These are phyloP conservation scores for Ophiostoma australiae DNA, from an alignment of 2,329 filamentous ascomycete genomes.

Conservation along the genomic window DNA sequence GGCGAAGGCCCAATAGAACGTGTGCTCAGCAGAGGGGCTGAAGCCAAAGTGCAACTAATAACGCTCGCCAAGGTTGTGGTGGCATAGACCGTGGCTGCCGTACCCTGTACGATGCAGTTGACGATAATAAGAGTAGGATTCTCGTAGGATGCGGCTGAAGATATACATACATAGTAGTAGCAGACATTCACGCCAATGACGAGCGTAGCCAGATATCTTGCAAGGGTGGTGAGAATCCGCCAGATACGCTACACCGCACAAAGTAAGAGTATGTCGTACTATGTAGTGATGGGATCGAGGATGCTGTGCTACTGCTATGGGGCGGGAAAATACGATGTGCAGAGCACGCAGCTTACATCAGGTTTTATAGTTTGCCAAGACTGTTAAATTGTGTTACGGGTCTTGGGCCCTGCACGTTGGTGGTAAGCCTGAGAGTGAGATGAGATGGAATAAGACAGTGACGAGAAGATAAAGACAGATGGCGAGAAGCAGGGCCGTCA, in stretches of 20 bases:
- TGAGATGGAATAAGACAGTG: background rate
- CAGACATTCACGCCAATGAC: background rate
- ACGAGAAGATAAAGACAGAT: background rate
- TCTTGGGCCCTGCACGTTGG: background rate
- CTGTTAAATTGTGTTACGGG: background rate
- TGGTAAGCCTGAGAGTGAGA: background rate
- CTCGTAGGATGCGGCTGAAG: background rate
- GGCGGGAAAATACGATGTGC: slow-evolving; percentile 11
- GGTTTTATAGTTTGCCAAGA: slow-evolving; percentile 1
- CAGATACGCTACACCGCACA: background rate
- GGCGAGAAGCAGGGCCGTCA: background rate
- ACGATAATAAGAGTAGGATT: background rate
- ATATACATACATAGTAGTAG: background rate
- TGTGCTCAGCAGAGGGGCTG: background rate
- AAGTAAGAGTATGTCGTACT: background rate
- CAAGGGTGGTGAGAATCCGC: background rate
- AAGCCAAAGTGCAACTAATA: background rate
- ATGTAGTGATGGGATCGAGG: too few species aligned
- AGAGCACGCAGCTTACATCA: background rate
- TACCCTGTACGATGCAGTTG: too few species aligned
- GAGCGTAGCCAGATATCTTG: background rate
- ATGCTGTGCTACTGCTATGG: background rate
- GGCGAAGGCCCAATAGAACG: background rate
- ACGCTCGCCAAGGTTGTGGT: too few species aligned
- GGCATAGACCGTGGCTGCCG: too few species aligned